A percentile compares a stretch with the other conserved stretches of the same genome.
phyloP scores from a whole-genome alignment of 192 early-diverging fungal species.

The Umbelopsis ramanniana region DNA sequence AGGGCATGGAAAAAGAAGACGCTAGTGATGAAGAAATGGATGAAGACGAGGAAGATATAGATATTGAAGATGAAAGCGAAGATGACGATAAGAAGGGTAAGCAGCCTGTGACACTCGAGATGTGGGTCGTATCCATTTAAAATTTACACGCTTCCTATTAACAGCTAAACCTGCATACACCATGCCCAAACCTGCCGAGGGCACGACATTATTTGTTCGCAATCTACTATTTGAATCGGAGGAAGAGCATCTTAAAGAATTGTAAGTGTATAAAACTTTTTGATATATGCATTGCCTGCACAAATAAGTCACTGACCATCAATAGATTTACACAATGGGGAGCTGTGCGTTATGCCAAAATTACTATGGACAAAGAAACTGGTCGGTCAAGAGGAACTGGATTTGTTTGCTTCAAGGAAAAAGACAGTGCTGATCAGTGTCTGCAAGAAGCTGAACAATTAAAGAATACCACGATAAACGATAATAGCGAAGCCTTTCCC shows the following conservation, averaged over 20 bases:
- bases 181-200: constrained; percentile 51
- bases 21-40: constrained; percentile 40
- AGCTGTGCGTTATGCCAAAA: constrained; percentile 75
- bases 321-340: constrained; percentile 76
- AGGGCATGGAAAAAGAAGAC: constrained; percentile 32
- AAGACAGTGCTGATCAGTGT: constrained; percentile 75
- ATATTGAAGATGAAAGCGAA: constrained; percentile 37
- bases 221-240: constrained; percentile 93
- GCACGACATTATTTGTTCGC: constrained; percentile 90
- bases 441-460: constrained; percentile 73
- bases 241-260: constrained; percentile 71
- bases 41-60: constrained; percentile 28
- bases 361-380: constrained; percentile 84
- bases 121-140: not conserved
- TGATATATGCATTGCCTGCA: not conserved
- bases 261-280: constrained; percentile 31
- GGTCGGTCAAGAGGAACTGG: constrained; percentile 91
- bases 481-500: constrained; percentile 43
- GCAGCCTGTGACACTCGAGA: too few species aligned
- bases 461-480: constrained; percentile 51
- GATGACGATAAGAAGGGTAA: constrained; percentile 25
- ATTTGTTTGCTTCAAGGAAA: constrained; percentile 86
- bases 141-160: not conserved
- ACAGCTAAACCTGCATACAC: not conserved
- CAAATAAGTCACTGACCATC: not conserved